Evolutionary conservation across 257 asterid genomes (phyloP).

Genomic region (Solanum pimpinellifolium): DNA sequence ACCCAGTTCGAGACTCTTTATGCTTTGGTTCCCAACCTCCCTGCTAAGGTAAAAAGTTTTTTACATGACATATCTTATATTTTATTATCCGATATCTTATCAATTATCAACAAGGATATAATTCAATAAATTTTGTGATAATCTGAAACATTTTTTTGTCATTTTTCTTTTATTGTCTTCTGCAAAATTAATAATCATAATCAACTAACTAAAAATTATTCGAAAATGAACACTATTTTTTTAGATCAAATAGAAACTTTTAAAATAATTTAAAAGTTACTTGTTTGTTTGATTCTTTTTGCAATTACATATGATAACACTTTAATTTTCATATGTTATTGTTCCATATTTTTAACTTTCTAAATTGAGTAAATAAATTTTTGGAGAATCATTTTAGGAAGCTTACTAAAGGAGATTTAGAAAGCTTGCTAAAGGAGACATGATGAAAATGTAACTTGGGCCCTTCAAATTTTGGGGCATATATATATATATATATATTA

Average conservation of each 20-base stretch:
- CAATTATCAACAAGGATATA: background rate
- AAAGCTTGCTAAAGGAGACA: background rate
- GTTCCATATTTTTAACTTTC: background rate
- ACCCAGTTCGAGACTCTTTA: slow-evolving; percentile 65
- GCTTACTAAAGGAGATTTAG: background rate
- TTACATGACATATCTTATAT: background rate
- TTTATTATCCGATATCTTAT: background rate
- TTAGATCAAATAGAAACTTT: background rate
- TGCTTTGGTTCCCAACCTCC: slow-evolving; percentile 73
- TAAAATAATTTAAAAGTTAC: background rate
- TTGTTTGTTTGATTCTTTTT: background rate
- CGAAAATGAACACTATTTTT: background rate
- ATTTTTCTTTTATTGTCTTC: no score
- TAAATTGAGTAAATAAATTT: background rate
- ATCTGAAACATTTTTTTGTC: background rate
- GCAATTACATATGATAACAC: background rate
- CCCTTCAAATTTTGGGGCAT: no score
- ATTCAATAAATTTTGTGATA: background rate
- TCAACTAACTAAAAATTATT: background rate
- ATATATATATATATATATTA: no score
- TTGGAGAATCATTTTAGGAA: background rate
- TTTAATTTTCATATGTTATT: background rate
- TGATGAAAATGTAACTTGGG: background rate
- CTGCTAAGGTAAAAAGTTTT: slow-evolving; percentile 45
- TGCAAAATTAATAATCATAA: background rate